Percentiles rank a stretch among this genome's conserved stretches.
Evolutionary conservation across 768 basidiomycete species (phyloP).

Genomic region (Pholiota conissans): DNA sequence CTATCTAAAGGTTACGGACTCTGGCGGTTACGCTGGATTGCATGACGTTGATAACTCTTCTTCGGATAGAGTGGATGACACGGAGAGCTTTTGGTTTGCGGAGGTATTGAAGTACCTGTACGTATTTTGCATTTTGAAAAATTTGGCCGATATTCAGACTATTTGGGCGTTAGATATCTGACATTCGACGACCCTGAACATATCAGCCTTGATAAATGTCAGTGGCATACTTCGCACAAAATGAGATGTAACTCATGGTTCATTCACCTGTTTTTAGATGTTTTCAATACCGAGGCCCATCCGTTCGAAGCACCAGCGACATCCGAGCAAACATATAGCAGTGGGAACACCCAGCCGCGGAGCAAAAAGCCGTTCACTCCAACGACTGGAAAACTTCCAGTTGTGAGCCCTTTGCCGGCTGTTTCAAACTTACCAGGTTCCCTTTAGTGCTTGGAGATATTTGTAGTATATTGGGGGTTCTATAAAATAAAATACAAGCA

Average conservation of each 20-base stretch:
- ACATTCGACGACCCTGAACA: constrained; percentile 71
- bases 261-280: constrained; percentile 33
- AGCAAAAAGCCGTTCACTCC: background rate
- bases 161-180: constrained; percentile 48
- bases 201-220: constrained; percentile 67
- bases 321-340: background rate
- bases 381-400: background rate
- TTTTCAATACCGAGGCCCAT: constrained; percentile 76
- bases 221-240: constrained; percentile 19
- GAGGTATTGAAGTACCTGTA: constrained; percentile 79
- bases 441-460: background rate
- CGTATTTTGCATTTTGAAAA: constrained; percentile 12
- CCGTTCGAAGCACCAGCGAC: constrained; percentile 56
- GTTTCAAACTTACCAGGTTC: background rate
- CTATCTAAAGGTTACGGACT: constrained; percentile 35
- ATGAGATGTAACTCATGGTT: background rate
- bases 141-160: background rate
- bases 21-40: constrained; percentile 57
- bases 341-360: background rate
- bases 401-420: background rate
- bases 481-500: no score
- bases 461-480: background rate
- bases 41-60: constrained; percentile 50
- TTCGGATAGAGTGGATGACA: constrained; percentile 52
- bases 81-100: constrained; percentile 70